These are phyloP conservation scores for Epichloe sp. DNA, from an alignment of 2,329 filamentous ascomycete genomes.

Conservation along the genomic window DNA sequence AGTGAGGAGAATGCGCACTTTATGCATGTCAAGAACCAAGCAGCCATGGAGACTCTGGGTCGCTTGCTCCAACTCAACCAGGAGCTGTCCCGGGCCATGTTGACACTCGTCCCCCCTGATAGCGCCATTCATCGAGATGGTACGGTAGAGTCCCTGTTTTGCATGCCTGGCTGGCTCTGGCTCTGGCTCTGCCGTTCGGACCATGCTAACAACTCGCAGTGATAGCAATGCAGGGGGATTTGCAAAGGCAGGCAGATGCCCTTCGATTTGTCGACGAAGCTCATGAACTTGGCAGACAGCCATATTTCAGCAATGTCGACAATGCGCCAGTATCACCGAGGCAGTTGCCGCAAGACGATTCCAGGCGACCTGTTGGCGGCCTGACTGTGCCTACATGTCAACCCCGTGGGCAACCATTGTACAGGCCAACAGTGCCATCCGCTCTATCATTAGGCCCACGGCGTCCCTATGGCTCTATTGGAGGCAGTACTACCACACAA, in stretches of 20 bases:
- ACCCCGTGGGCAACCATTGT: slow-evolving; percentile 47
- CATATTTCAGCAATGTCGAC: slow-evolving; percentile 55
- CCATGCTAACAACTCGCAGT: slow-evolving; percentile 24
- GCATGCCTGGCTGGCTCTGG: background rate
- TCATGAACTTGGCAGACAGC: slow-evolving; percentile 54
- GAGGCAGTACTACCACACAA: slow-evolving; percentile 54
- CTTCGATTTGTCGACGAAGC: slow-evolving; percentile 47
- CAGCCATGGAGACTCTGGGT: slow-evolving; percentile 66
- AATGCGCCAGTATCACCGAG: slow-evolving; percentile 76
- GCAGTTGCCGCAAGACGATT: slow-evolving; percentile 75
- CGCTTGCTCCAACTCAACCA: slow-evolving; percentile 66
- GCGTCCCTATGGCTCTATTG: slow-evolving; percentile 78
- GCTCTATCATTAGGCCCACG: slow-evolving; percentile 64
- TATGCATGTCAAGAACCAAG: slow-evolving; percentile 69
- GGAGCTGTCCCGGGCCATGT: slow-evolving; percentile 64
- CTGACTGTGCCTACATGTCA: slow-evolving; percentile 47
- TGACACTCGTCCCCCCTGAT: slow-evolving; percentile 62
- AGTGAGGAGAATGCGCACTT: slow-evolving; percentile 73
- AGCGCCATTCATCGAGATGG: slow-evolving; percentile 70
- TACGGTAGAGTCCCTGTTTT: slow-evolving; percentile 32
- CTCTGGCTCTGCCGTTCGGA: background rate
- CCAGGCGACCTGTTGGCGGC: slow-evolving; percentile 54
- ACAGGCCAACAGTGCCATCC: slow-evolving; percentile 68
- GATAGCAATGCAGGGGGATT: slow-evolving; percentile 41
- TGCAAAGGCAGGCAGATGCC: slow-evolving; percentile 47